Evolutionary conservation across 768 basidiomycete genomes (phyloP), one percentile per base, ranked within the genome.

Genomic region (Mycena metata): DNA sequence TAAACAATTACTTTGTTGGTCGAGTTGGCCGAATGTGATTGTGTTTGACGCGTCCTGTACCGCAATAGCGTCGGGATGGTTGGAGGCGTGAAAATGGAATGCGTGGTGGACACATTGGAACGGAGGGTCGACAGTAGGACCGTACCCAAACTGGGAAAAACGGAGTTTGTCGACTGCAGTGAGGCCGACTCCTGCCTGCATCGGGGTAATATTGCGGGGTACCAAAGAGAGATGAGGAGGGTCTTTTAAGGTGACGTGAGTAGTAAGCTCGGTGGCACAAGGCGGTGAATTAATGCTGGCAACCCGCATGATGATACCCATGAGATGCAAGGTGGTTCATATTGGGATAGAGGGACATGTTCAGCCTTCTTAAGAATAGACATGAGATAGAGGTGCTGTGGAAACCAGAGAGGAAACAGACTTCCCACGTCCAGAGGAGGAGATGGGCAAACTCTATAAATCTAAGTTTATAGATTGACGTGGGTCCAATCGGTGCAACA

Each of bases 61-160:
- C 23, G 88, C 88, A 39, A 85, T 74, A 19, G 78, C 76, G 57
- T 83, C 71, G 19, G 88, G 86, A 36, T 80, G 78, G 16, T 66
- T 64, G n/a, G 69, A 72, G 26, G 84, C 86, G 66, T 86, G 82
- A 61, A 76, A 77, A 57, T 83, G 82, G 74, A 90, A 89, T 21
- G 88, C 88, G 65, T 88, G 85, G 71, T 89, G 88, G 39, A 89
- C 80, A 71, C 84, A 86, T 68, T 76, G 74, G 76, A 86, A 88
- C 11, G 86, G 83, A 23, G 77, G 70, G 36, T 74, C 35, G 41
- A 76, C 74, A 13, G 73, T 74, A 58, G 78, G 70, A 42, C 86
- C 88, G 46, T 83, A 76, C 43, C 86, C 85, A 68, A 82, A 86
- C 63, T 79, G 79, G 60, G 74, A 70, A 77, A 88, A 88, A 60